Conservation (phyloP, 225 moss, liverwort and hornwort species). For the Sphagnum tenellum region DNA sequence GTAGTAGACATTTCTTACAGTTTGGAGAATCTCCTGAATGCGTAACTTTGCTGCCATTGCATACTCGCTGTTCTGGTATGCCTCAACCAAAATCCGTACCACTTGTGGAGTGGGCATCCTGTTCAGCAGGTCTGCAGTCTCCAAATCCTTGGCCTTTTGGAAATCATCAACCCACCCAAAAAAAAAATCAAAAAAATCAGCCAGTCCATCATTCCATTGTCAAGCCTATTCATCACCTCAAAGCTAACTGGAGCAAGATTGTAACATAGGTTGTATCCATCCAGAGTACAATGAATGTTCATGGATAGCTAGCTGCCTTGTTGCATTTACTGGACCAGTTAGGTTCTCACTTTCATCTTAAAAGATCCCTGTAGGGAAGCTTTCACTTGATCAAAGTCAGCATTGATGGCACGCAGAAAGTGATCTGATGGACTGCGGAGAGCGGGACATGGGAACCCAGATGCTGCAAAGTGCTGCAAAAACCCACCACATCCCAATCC, state of each 20-base stretch:
- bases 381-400: conserved; percentile 58
- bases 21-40: no score
- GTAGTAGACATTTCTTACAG: not conserved
- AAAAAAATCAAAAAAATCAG: no score
- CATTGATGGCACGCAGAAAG: conserved; percentile 45
- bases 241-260: not conserved
- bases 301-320: no score
- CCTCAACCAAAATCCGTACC: no score
- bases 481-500: not conserved
- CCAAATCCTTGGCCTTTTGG: conserved; percentile 24
- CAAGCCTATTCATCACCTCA: no score
- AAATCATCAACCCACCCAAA: no score
- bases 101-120: no score
- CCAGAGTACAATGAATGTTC: no score
- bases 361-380: conserved; percentile 45
- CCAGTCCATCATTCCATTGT: no score
- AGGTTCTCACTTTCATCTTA: conserved; percentile 31
- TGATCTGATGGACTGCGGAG: conserved; percentile 54
- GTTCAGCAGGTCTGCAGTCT: conserved; percentile 12
- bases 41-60: no score
- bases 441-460: conserved; percentile 45
- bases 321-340: not conserved
- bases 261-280: not conserved
- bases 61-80: no score
- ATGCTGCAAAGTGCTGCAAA: conserved; percentile 37